phyloP scores from a whole-genome alignment of 148 eudicot species.

The Cornus kousa region DNA sequence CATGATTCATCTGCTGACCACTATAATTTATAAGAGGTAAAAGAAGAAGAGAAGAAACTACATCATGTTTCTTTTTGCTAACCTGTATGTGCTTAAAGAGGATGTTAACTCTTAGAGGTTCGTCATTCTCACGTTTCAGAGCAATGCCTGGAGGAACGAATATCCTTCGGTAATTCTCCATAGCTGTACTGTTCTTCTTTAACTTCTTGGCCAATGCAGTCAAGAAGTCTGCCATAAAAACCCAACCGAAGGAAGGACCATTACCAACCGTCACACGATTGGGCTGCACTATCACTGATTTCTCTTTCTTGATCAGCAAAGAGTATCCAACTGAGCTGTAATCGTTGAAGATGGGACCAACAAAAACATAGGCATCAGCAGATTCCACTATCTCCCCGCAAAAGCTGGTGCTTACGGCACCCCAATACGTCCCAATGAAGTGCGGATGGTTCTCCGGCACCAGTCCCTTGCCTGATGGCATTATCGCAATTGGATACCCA shows the following conservation, averaged over 20 bases:
- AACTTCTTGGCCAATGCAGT: conserved; percentile 59
- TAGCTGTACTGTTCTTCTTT: conserved; percentile 60
- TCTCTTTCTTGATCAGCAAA: conserved; percentile 68
- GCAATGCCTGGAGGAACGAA: conserved; percentile 74
- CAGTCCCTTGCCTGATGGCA: conserved; percentile 75
- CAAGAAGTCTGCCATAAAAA: conserved; percentile 73
- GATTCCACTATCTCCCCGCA: conserved; percentile 86
- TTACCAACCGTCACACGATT: conserved; percentile 69
- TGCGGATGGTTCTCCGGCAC: conserved; percentile 69
- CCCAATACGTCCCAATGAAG: conserved; percentile 83
- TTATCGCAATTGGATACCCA: conserved; percentile 72
- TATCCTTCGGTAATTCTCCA: conserved; percentile 66
- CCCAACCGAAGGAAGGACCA: conserved; percentile 81
- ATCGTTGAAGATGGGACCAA: conserved; percentile 79
- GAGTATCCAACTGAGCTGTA: conserved; percentile 91
- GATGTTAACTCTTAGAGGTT: conserved; percentile 71
- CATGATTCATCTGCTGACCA: background rate
- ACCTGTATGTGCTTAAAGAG: conserved; percentile 86
- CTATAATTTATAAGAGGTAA: background rate
- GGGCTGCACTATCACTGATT: conserved; percentile 56
- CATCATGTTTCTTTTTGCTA: conserved; percentile 4
- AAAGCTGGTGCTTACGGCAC: conserved; percentile 68
- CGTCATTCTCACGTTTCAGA: conserved; percentile 49
- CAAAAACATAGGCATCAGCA: conserved; percentile 76
- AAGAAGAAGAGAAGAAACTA: background rate